Percentiles rank a stretch among this genome's conserved stretches.
Conservation (phyloP, 2,329 filamentous ascomycete species). For the Ophiostoma australiae region DNA sequence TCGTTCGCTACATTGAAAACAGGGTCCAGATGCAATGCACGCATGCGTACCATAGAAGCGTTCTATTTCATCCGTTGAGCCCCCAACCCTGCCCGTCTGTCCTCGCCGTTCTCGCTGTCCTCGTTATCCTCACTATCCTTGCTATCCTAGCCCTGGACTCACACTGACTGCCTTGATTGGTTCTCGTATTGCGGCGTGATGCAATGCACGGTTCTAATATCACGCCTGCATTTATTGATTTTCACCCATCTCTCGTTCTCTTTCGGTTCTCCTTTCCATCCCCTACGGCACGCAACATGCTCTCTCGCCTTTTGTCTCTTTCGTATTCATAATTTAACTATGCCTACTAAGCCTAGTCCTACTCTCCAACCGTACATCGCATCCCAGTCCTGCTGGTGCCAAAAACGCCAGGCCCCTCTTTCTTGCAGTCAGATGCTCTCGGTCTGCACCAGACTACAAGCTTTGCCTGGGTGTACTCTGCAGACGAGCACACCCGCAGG, state of each 20-base stretch:
- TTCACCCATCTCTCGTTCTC: background rate
- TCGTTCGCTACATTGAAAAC: background rate
- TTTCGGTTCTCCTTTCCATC: background rate
- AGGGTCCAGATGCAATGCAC: background rate
- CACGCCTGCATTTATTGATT: conserved; percentile 8
- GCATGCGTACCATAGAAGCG: background rate
- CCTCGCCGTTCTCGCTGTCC: background rate
- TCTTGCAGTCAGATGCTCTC: background rate
- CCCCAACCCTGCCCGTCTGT: background rate
- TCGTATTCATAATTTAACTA: too few relatives aligned
- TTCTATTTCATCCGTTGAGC: background rate
- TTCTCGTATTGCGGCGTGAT: conserved; percentile 6
- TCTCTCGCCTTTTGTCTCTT: background rate
- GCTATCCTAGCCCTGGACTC: background rate
- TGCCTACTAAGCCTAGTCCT: background rate
- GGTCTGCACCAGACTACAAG: background rate
- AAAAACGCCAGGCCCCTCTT: background rate
- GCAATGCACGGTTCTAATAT: conserved; percentile 5
- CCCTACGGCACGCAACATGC: background rate
- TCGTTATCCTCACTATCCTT: background rate
- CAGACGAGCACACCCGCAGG: background rate
- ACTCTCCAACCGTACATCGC: background rate
- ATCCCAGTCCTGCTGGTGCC: background rate
- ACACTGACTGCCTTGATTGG: background rate
- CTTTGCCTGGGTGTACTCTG: background rate